Conservation (phyloP, 495 filamentous ascomycete genomes). For the Neurospora sp. region DNA sequence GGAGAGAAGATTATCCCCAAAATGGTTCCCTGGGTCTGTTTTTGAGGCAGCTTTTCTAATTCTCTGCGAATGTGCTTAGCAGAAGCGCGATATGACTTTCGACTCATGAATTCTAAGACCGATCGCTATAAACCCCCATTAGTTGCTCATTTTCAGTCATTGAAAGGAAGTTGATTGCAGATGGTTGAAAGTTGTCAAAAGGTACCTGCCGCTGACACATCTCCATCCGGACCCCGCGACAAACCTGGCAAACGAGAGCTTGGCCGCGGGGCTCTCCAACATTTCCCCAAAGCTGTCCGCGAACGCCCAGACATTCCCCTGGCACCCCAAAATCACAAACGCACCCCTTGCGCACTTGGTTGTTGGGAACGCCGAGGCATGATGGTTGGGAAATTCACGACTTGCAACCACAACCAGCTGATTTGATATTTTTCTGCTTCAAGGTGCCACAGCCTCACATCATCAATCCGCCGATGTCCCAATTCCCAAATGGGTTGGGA, state of each 20-base stretch:
- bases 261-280: constrained; percentile 4
- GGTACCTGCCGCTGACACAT: not conserved
- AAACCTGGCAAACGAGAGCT: not conserved
- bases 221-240: not conserved
- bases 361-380: not conserved
- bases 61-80: not conserved
- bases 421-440: not conserved
- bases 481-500: not conserved
- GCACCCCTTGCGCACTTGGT: not conserved
- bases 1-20: not conserved
- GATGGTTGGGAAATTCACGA: not conserved
- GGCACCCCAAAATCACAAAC: not conserved
- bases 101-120: not conserved
- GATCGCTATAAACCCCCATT: not conserved
- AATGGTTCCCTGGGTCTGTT: not conserved
- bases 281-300: constrained; percentile 13
- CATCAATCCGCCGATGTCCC: not conserved
- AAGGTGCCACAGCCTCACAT: not conserved
- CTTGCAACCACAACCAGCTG: not conserved
- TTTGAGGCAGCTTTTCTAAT: not conserved
- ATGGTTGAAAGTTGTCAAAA: not conserved
- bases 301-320: not conserved
- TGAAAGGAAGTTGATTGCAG: not conserved
- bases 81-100: not conserved
- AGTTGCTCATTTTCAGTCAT: not conserved